These are phyloP conservation scores for Solanum pennellii DNA, from an alignment of 257 asterid genomes.

Conservation along the genomic window DNA sequence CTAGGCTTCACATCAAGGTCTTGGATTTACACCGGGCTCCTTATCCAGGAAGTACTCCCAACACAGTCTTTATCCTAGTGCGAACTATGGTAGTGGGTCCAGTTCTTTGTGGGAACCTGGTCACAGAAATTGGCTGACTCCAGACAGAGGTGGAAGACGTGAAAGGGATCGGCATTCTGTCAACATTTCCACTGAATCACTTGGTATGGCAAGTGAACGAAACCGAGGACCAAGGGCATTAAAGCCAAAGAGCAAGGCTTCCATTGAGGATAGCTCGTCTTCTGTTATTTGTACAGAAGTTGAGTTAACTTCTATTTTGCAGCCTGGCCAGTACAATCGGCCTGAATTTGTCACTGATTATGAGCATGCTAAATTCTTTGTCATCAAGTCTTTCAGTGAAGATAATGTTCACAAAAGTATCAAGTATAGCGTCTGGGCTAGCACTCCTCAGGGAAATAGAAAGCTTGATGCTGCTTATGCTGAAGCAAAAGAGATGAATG, in stretches of 20 bases:
- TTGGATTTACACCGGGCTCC: slow-evolving; percentile 54
- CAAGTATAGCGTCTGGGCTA: slow-evolving; percentile 89
- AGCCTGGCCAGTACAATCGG: slow-evolving; percentile 45
- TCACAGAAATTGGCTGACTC: slow-evolving; percentile 33
- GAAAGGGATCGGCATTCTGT: slow-evolving; percentile 60
- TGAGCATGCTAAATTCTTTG: slow-evolving; percentile 74
- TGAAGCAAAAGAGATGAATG: slow-evolving; percentile 62
- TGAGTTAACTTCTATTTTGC: slow-evolving; percentile 46
- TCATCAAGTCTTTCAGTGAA: slow-evolving; percentile 95
- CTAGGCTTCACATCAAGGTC: slow-evolving; percentile 68
- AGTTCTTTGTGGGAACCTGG: slow-evolving; percentile 36
- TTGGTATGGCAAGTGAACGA: slow-evolving; percentile 61
- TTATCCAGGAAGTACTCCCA: slow-evolving; percentile 50
- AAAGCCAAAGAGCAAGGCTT: slow-evolving; percentile 53
- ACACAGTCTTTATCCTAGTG: slow-evolving; percentile 45
- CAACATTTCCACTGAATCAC: slow-evolving; percentile 40
- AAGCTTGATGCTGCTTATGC: slow-evolving; percentile 87
- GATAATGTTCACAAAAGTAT: slow-evolving; percentile 96
- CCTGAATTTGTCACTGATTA: slow-evolving; percentile 63
- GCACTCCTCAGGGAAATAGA: slow-evolving; percentile 94
- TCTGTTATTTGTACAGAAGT: slow-evolving; percentile 36
- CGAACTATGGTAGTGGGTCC: slow-evolving; percentile 37
- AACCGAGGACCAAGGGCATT: slow-evolving; percentile 97
- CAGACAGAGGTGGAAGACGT: slow-evolving; percentile 70
- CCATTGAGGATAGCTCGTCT: slow-evolving; percentile 56